Evolutionary conservation across 176 grass and related monocot species (phyloP).

Genomic region (Triticum monococcum): DNA sequence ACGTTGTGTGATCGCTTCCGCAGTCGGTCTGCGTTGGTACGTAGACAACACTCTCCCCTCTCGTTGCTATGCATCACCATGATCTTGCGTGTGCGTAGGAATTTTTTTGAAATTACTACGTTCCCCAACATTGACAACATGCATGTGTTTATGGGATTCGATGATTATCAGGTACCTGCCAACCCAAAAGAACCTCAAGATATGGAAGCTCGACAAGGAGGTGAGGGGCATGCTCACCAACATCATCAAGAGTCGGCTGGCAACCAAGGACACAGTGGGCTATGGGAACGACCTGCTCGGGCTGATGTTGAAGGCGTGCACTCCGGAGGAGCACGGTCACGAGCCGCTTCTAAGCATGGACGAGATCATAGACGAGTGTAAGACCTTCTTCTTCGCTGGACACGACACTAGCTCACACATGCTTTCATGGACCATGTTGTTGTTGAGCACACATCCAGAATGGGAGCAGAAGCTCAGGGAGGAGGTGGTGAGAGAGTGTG

Average conservation of each 20-base stretch:
- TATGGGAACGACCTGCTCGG: constrained; percentile 29
- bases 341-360: background rate
- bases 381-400: constrained; percentile 43
- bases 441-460: constrained; percentile 25
- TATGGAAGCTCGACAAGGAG: background rate
- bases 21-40: too few species aligned
- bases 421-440: constrained; percentile 43
- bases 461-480: constrained; percentile 40
- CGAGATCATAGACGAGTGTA: constrained; percentile 40
- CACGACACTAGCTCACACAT: constrained; percentile 38
- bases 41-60: too few species aligned
- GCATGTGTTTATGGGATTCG: background rate
- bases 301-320: constrained; percentile 9
- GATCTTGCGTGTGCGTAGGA: too few species aligned
- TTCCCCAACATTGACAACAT: background rate
- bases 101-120: too few species aligned
- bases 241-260: background rate
- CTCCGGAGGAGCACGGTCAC: background rate
- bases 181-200: background rate
- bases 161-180: background rate
- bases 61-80: too few species aligned
- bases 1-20: too few species aligned
- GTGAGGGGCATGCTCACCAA: constrained; percentile 4
- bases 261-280: background rate
- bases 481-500: constrained; percentile 27